Evolutionary conservation across 2,329 filamentous ascomycete species (phyloP).

Genomic region (Geosmithia morbida): DNA sequence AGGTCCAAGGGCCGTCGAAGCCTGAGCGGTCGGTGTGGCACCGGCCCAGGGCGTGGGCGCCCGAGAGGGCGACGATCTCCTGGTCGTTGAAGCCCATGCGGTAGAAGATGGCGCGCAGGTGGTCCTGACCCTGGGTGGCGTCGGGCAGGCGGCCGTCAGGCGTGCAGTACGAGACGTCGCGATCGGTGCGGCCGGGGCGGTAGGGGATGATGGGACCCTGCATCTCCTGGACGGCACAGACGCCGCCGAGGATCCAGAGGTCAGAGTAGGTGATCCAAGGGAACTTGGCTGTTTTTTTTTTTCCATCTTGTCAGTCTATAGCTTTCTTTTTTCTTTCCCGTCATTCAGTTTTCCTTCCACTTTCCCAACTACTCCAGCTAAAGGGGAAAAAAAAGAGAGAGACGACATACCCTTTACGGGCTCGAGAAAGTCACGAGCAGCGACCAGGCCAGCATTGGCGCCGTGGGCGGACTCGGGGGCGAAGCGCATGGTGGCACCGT

Average conservation of each 20-base stretch:
- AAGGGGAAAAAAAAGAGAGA: too few species aligned
- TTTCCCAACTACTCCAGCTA: background rate
- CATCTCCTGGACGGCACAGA: slow-evolving; percentile 88
- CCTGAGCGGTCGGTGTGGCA: slow-evolving; percentile 84
- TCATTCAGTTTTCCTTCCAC: background rate
- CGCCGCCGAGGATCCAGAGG: slow-evolving; percentile 84
- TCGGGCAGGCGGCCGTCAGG: slow-evolving; percentile 83
- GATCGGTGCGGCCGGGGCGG: slow-evolving; percentile 73
- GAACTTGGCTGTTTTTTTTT: slow-evolving; percentile 43
- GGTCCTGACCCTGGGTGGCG: slow-evolving; percentile 59
- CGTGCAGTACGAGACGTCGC: slow-evolving; percentile 71
- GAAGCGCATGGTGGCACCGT: slow-evolving; percentile 96
- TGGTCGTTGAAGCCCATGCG: slow-evolving; percentile 98
- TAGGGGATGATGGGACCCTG: slow-evolving; percentile 77
- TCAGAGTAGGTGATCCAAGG: slow-evolving; percentile 96
- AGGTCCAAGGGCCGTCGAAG: slow-evolving; percentile 82
- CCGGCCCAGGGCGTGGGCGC: slow-evolving; percentile 77
- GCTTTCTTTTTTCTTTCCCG: background rate
- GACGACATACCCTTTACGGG: slow-evolving; percentile 71
- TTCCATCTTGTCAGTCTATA: slow-evolving; percentile 5
- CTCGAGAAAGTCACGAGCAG: slow-evolving; percentile 84
- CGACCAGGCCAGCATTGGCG: slow-evolving; percentile 80
- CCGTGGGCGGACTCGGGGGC: slow-evolving; percentile 78
- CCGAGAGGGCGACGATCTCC: slow-evolving; percentile 82
- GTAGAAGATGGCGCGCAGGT: slow-evolving; percentile 83